phyloP scores from a whole-genome alignment of 768 basidiomycete species.

The Pleurotus pulmonarius region DNA sequence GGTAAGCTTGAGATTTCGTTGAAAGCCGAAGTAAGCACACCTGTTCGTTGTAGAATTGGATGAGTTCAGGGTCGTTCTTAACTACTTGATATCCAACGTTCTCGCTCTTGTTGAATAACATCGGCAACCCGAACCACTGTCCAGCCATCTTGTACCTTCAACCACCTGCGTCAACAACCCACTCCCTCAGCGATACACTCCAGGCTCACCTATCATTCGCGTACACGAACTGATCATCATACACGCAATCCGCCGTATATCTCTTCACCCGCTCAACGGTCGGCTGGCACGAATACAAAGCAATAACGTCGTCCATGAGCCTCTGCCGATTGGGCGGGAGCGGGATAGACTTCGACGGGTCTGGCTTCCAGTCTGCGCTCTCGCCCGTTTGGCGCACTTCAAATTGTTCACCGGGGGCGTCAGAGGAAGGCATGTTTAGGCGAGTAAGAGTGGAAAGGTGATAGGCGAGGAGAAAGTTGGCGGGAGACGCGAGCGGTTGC shows the following conservation, averaged over 20 bases:
- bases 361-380: conserved; percentile 26
- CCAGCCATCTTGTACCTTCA: conserved; percentile 10
- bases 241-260: conserved; percentile 22
- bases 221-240: conserved; percentile 36
- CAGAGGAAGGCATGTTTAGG: conserved; percentile 1
- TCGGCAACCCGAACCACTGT: conserved; percentile 37
- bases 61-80: conserved; percentile 29
- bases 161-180: not conserved
- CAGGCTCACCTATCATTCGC: conserved; percentile 33
- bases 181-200: conserved; percentile 16
- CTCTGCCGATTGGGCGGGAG: conserved; percentile 33
- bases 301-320: conserved; percentile 36
- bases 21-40: conserved; percentile 10
- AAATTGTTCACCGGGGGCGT: conserved; percentile 30
- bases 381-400: conserved; percentile 32
- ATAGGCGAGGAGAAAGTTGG: not conserved
- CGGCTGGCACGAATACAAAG: conserved; percentile 33
- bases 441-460: not conserved
- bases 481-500: not conserved
- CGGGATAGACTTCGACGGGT: conserved; percentile 30
- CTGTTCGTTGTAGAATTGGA: conserved; percentile 43
- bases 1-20: not conserved
- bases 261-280: conserved; percentile 34
- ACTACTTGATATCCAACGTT: conserved; percentile 33
- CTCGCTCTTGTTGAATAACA: conserved; percentile 30